Percentiles rank a stretch among this genome's conserved stretches.
Conservation (phyloP, 306 rosid species). For the Geum urbanum region DNA sequence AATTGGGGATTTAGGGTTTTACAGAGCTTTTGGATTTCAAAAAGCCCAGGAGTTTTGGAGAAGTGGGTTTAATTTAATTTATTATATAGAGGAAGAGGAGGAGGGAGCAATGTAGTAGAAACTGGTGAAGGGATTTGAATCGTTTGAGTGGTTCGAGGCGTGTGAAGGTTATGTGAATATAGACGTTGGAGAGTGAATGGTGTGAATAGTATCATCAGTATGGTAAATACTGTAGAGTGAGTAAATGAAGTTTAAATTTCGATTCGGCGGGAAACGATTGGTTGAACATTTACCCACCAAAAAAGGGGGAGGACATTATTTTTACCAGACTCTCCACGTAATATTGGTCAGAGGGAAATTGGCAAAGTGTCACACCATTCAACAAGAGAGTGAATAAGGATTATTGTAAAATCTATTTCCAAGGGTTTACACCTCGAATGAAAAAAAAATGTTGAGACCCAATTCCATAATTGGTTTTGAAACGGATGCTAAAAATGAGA, state of each 20-base stretch:
- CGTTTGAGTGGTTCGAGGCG: not conserved
- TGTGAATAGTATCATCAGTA: no score
- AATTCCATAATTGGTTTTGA: no score
- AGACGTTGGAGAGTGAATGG: not conserved
- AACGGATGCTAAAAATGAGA: no score
- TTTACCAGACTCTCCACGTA: no score
- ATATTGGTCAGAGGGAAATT: no score
- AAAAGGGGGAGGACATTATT: no score
- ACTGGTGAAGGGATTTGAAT: not conserved
- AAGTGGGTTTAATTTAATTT: not conserved
- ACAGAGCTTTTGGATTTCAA: not conserved
- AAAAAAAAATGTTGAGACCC: no score
- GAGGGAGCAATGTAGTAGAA: not conserved
- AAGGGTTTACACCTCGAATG: no score
- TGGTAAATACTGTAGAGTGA: no score
- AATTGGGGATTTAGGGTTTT: not conserved
- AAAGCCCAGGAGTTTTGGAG: not conserved
- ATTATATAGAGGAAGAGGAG: not conserved
- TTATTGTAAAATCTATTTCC: no score
- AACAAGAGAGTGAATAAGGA: no score
- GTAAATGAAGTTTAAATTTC: not conserved
- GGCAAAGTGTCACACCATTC: no score
- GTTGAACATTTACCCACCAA: not conserved
- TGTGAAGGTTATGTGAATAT: not conserved
- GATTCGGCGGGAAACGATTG: not conserved